Percentiles rank a stretch among this genome's conserved stretches.
Evolutionary conservation across 1,284 basidiomycete species (phyloP).

Genomic region (Trametes pubescens): DNA sequence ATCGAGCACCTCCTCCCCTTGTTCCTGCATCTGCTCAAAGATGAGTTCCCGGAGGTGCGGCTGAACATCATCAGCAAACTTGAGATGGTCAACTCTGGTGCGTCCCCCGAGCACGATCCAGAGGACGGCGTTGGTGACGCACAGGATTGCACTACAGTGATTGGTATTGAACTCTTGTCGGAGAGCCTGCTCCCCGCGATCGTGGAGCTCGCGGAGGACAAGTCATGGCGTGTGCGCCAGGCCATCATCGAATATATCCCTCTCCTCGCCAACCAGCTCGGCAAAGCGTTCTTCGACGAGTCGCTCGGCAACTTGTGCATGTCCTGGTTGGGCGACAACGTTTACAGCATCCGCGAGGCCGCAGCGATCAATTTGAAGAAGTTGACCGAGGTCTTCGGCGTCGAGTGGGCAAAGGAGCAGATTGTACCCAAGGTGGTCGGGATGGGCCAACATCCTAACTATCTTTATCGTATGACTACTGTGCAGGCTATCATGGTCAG

Average conservation of each 20-base stretch:
- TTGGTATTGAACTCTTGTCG: constrained; percentile 95
- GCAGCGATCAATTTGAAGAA: constrained; percentile 98
- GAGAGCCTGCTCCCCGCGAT: constrained; percentile 98
- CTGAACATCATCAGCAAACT: constrained; percentile 99
- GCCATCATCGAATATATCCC: constrained; percentile 99
- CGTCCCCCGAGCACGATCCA: constrained; percentile 34
- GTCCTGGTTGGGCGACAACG: constrained; percentile 99
- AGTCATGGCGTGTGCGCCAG: constrained; percentile 99
- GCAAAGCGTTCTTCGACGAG: constrained; percentile 98
- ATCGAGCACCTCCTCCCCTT: constrained; percentile 97
- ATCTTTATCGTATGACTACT: constrained; percentile 98
- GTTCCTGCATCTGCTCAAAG: constrained; percentile 96
- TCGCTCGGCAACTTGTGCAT: constrained; percentile 97
- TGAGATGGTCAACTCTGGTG: constrained; percentile 94
- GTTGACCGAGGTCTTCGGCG: constrained; percentile 98
- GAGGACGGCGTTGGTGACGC: constrained; percentile 1
- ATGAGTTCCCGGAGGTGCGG: constrained; percentile 98
- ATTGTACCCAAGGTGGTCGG: constrained; percentile 98
- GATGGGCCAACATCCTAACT: constrained; percentile 98
- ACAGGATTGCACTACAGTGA: constrained; percentile 63
- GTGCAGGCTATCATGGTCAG: constrained; percentile 97
- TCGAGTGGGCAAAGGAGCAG: constrained; percentile 94
- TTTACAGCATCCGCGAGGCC: constrained; percentile 97
- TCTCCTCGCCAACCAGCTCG: constrained; percentile 95
- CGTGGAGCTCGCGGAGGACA: constrained; percentile 98